phyloP scores from a whole-genome alignment of 2,329 filamentous ascomycete genomes.

The Arthrobotrys musiformis region DNA sequence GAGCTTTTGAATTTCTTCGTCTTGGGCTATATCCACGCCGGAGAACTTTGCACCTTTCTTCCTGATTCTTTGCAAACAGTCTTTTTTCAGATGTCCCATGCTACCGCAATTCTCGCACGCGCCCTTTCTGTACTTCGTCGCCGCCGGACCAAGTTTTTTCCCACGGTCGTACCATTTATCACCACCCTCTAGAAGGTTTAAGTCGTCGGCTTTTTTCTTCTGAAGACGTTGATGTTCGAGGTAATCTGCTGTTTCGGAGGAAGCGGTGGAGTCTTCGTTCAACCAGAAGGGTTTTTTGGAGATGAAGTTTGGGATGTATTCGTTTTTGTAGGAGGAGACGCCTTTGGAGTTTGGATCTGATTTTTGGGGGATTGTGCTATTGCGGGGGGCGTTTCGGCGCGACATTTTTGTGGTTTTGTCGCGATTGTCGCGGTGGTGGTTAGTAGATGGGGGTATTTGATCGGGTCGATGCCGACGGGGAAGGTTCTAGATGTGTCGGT shows the following conservation, averaged over 20 bases:
- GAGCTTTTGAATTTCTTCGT: slow-evolving; percentile 86
- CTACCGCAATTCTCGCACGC: slow-evolving; percentile 98
- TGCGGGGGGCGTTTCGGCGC: slow-evolving; percentile 30
- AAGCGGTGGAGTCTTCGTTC: slow-evolving; percentile 77
- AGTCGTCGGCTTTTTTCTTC: slow-evolving; percentile 71
- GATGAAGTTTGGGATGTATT: slow-evolving; percentile 98
- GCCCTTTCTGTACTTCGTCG: slow-evolving; percentile 97
- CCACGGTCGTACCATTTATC: slow-evolving; percentile 94
- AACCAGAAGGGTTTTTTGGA: slow-evolving; percentile 98
- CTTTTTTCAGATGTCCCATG: slow-evolving; percentile 95
- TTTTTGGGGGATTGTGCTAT: slow-evolving; percentile 25
- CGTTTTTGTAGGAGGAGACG: slow-evolving; percentile 72
- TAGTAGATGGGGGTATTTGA: neutral
- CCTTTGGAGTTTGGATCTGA: slow-evolving; percentile 48
- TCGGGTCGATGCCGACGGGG: no score
- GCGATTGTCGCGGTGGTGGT: neutral
- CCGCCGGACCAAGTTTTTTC: slow-evolving; percentile 82
- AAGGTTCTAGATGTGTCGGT: slow-evolving; percentile 37
- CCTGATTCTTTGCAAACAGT: slow-evolving; percentile 87
- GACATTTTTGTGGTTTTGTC: slow-evolving; percentile 34
- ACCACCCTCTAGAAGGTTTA: slow-evolving; percentile 64
- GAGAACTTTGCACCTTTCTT: slow-evolving; percentile 93
- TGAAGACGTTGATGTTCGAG: slow-evolving; percentile 94
- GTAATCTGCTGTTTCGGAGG: slow-evolving; percentile 72
- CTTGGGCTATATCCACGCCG: slow-evolving; percentile 90